Percentiles rank a stretch among this genome's conserved stretches.
Conservation (phyloP, 2,329 filamentous ascomycete genomes). For the Clarireedia hainanense region DNA sequence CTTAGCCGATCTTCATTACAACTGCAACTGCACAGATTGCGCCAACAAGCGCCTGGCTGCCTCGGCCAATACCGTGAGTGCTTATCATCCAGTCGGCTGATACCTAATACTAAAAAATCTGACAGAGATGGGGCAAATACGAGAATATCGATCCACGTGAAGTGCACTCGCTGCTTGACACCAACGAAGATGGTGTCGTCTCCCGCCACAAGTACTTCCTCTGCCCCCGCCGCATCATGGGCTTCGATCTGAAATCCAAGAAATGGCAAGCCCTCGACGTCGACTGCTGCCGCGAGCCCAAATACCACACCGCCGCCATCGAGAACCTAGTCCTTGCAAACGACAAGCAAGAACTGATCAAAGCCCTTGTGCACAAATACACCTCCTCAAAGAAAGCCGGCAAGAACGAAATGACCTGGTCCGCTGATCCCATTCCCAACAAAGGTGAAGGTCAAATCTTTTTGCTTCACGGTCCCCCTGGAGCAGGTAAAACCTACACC, state of each 20-base stretch:
- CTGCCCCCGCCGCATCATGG: conserved; percentile 18
- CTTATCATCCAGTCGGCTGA: no score
- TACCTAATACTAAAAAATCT: neutral
- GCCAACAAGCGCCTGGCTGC: conserved; percentile 15
- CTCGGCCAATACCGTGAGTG: conserved; percentile 9
- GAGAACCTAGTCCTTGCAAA: conserved; percentile 17
- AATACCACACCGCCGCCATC: conserved; percentile 15
- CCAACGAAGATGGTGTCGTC: conserved; percentile 2
- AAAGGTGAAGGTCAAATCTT: conserved; percentile 23
- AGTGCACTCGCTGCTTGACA: conserved; percentile 8
- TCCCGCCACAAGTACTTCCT: conserved; percentile 17
- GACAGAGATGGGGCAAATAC: conserved; percentile 15
- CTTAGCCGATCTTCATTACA: conserved; percentile 16
- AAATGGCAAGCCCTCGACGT: conserved; percentile 19
- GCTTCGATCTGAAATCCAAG: conserved; percentile 20
- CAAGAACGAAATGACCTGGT: conserved; percentile 10
- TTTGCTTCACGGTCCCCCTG: conserved; percentile 18
- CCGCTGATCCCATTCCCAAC: conserved; percentile 15
- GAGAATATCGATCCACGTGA: conserved; percentile 18
- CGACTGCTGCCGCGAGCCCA: conserved; percentile 16
- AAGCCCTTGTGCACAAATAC: conserved; percentile 19
- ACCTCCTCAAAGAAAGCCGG: conserved; percentile 6
- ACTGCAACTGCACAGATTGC: conserved; percentile 16
- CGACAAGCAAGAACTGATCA: conserved; percentile 18
- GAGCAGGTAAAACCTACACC: conserved; percentile 20